Evolutionary conservation across 1,284 basidiomycete genomes (phyloP), one percentile per base, ranked within the genome.

Genomic region (Naganishia albida): DNA sequence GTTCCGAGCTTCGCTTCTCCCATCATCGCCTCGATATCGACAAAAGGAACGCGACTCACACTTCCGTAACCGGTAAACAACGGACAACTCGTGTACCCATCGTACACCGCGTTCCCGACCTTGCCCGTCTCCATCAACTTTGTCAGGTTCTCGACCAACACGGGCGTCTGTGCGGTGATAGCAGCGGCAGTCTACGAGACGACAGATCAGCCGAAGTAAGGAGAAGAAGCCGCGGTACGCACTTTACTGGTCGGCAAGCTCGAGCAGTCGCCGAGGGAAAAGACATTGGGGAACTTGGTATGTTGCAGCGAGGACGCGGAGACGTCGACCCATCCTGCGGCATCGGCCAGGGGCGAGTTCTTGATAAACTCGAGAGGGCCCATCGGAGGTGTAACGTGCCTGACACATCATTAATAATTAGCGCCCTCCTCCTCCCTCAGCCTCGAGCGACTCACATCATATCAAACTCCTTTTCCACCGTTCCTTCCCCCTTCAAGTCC

Each of bases 331-430:
- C 90, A 96, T 39, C 93, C 93, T 18, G 84, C 84, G 28, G 83
- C 82, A 76, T 97, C 92, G 42, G 88, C 87, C 59, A 94, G 83
- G 1, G 89, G 85, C 2, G 88, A 88, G 50, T 70, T 72, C 80
- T 93, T 95, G 79, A 98, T 83, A 64, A 90, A 85, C 52, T 91
- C 86, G 34, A 88, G 82, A 16, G 95, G 90, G 2, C 90, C 90
- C 91, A 93, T 93, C 1, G 91, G 92, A 25, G 95, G 95, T 0
- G 88, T 85, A 66, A 86, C 94, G 77, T 98, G 95, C 34, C 63
- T 59, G 30, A 30, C n/a, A 28, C 46, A 39, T 8, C 26, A 60
- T 30, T 28, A 59, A 16, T 34, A 23, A n/a, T n/a, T n/a, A n/a
- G n/a, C 44, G 20, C 8, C 46, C 15, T 18, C 38, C 52, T 7